Conservation (phyloP, 2,329 filamentous ascomycete species). For the Aureobasidium uvarum region DNA sequence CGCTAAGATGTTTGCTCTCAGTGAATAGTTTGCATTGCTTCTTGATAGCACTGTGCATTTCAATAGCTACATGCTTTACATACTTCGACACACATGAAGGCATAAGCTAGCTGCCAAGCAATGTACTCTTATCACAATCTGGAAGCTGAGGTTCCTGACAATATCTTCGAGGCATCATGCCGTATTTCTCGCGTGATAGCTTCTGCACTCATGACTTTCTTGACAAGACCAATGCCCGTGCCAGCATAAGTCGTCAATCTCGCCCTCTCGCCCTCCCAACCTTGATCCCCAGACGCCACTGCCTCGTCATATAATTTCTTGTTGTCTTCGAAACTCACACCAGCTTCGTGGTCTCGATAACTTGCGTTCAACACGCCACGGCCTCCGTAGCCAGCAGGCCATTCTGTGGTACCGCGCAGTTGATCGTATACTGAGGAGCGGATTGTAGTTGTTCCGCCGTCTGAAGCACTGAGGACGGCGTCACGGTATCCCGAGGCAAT, state of each 20-base stretch:
- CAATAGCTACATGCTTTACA: no score
- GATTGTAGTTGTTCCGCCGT: constrained; percentile 53
- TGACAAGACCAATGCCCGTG: constrained; percentile 59
- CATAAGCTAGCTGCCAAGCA: background rate
- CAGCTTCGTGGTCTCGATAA: constrained; percentile 43
- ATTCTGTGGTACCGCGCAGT: constrained; percentile 55
- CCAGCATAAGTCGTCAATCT: constrained; percentile 63
- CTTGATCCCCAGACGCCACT: constrained; percentile 48
- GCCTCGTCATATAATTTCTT: constrained; percentile 49
- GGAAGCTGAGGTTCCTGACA: background rate
- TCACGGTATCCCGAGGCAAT: constrained; percentile 48
- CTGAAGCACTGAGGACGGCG: constrained; percentile 47
- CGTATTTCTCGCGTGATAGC: constrained; percentile 54
- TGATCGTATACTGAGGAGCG: constrained; percentile 54
- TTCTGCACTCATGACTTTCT: constrained; percentile 48
- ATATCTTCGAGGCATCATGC: constrained; percentile 35
- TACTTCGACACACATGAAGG: no score
- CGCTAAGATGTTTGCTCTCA: no score
- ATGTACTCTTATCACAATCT: background rate
- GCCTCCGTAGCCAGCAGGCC: constrained; percentile 58
- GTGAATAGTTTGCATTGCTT: no score
- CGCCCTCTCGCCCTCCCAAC: constrained; percentile 51
- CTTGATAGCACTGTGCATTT: no score
- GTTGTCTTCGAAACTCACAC: constrained; percentile 45
- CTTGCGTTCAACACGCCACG: constrained; percentile 58